These are phyloP conservation scores for Phoma sp. DNA, from an alignment of 2,329 filamentous ascomycete species.

Conservation along the genomic window DNA sequence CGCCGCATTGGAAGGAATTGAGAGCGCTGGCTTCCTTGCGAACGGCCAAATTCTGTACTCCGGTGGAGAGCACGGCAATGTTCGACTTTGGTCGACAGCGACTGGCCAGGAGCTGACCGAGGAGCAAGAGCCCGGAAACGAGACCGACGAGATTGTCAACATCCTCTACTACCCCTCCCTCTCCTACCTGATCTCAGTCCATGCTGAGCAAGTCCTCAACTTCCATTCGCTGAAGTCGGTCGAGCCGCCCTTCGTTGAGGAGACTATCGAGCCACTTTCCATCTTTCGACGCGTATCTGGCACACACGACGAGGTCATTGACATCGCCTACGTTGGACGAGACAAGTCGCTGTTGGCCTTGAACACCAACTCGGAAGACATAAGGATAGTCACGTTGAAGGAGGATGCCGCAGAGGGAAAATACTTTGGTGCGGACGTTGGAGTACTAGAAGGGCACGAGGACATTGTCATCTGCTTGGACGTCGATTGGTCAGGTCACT, in stretches of 20 bases:
- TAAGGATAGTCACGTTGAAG: conserved; percentile 80
- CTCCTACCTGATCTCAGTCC: conserved; percentile 78
- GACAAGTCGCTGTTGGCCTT: conserved; percentile 84
- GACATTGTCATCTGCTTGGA: conserved; percentile 96
- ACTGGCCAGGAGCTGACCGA: conserved; percentile 80
- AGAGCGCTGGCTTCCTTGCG: conserved; percentile 80
- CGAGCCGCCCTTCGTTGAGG: conserved; percentile 44
- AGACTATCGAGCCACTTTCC: conserved; percentile 64
- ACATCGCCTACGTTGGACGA: conserved; percentile 83
- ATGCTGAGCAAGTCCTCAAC: conserved; percentile 87
- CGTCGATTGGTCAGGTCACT: conserved; percentile 95
- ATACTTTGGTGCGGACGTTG: conserved; percentile 91
- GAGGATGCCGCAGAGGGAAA: conserved; percentile 46
- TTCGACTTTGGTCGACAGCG: conserved; percentile 84
- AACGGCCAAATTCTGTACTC: conserved; percentile 78
- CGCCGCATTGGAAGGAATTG: conserved; percentile 84
- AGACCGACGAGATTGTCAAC: conserved; percentile 74
- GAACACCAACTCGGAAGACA: conserved; percentile 93
- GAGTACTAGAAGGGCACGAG: conserved; percentile 84
- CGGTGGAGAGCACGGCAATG: conserved; percentile 80
- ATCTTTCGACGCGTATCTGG: conserved; percentile 84
- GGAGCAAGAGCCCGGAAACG: conserved; percentile 69
- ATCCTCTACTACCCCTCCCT: conserved; percentile 71
- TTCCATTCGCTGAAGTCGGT: conserved; percentile 69
- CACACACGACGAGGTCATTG: conserved; percentile 97